These are phyloP conservation scores for Rhynchosporium graminicola DNA, from an alignment of 2,329 filamentous ascomycete genomes.

Conservation along the genomic window DNA sequence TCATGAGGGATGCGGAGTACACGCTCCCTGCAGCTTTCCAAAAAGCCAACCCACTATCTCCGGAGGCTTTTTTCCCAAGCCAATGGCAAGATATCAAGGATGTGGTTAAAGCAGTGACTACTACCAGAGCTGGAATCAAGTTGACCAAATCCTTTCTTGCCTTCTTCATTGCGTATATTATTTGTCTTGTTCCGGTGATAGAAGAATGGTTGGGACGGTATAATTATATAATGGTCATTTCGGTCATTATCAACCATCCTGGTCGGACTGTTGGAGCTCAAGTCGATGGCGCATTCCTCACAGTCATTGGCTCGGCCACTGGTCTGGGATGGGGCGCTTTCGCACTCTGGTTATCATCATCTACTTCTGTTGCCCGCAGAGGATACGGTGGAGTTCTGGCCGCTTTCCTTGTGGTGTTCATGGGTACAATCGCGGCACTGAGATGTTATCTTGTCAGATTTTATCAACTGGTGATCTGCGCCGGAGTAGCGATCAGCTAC, in stretches of 20 bases:
- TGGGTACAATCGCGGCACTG: slow-evolving; percentile 52
- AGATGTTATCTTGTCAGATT: slow-evolving; percentile 57
- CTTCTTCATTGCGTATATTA: slow-evolving; percentile 57
- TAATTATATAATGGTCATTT: slow-evolving; percentile 57
- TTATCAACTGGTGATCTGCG: slow-evolving; percentile 56
- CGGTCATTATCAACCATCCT: slow-evolving; percentile 59
- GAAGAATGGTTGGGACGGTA: slow-evolving; percentile 55
- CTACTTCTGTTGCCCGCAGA: slow-evolving; percentile 46
- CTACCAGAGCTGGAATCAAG: slow-evolving; percentile 53
- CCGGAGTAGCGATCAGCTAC: slow-evolving; percentile 57
- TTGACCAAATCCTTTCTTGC: slow-evolving; percentile 55
- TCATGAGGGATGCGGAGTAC: slow-evolving; percentile 45
- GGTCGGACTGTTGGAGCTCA: slow-evolving; percentile 58
- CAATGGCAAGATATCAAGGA: slow-evolving; percentile 49
- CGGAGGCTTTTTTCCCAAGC: slow-evolving; percentile 49
- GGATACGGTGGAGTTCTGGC: slow-evolving; percentile 59
- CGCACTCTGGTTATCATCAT: slow-evolving; percentile 55
- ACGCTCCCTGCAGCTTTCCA: slow-evolving; percentile 51
- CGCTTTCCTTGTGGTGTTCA: slow-evolving; percentile 55
- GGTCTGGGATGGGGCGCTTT: slow-evolving; percentile 58
- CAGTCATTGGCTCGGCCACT: slow-evolving; percentile 53
- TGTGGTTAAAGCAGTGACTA: slow-evolving; percentile 46
- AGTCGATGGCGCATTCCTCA: slow-evolving; percentile 55
- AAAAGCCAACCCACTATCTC: slow-evolving; percentile 49
- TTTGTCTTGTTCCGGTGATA: slow-evolving; percentile 54